Base-by-base conservation (phyloP, 2,329 filamentous ascomycete genomes). In the Ascochyta koolunga region DNA sequence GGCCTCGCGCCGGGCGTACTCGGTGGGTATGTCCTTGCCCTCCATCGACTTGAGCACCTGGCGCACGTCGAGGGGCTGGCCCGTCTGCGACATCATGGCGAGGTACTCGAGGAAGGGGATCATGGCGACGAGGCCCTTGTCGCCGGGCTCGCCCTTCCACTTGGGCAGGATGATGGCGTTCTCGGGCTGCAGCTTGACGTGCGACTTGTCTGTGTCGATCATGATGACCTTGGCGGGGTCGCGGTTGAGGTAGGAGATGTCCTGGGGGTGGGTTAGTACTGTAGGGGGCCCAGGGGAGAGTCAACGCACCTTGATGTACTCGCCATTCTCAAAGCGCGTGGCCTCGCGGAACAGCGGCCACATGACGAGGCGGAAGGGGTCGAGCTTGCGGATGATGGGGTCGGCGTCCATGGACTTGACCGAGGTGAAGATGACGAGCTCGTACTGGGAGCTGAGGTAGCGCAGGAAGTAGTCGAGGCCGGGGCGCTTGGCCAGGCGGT, bases 31-130 rank as follows among this genome's bases (percentile, higher is more conserved):
- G 67, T 93, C 83, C 71, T 88, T 91, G 73, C 92, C 93, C 50
- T 96, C 87, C 68, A 96, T 96, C 0, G 90, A 93, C 78, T 90
- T 91, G 72, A 97, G 78, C 4, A 95, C 88, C 67, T 89, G 87
- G 64, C 95, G 90, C 13, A 96, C 90, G 68, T 99, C 95, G 46
- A 87, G 82, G 66, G 91, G 90, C 33, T 60, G 56, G 61, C 92
- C 89, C 21, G 68, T 67, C 40, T 69, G 65, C 33, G 66, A 66
- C 90, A 98, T 96, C 18, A 92, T 95, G 62, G 92, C 91, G 61
- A 99, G 86, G 77, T 97, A 98, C 79, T 99, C 95, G 59, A 99
- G 87, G 86, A 99, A 97, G 11, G 95, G 95, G 54, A 99, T 96
- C 42, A 97, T 80, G 4, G 87, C 85, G 19, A 99, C 89, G 10